Base-by-base conservation (phyloP, 2,329 filamentous ascomycete genomes). In the Colletotrichum shisoi region DNA sequence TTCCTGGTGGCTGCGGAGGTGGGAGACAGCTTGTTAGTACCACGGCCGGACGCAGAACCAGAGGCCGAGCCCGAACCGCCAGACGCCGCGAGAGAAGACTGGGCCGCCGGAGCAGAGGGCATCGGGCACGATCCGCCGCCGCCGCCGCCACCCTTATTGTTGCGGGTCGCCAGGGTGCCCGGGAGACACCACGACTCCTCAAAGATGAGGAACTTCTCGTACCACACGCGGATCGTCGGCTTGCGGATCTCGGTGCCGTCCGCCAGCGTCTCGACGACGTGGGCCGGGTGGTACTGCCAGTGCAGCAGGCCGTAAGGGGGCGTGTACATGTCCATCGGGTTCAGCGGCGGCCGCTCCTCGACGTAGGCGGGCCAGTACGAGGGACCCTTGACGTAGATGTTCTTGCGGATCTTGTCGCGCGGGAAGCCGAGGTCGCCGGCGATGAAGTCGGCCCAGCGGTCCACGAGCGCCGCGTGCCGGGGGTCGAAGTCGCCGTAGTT, bases 261-360 rank as follows among this genome's bases (percentile, higher is more conserved):
- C 8, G 37, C n/a, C 13, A 48, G 15, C 7, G 45, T 39, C 24
- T 44, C 17, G 19, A 61, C 46, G 6, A 61, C 45, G 46, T 61
- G 57, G 6, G 59, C 31, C 34, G 59, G 59, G 40, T 62, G 59
- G 15, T 62, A 62, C n/a, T 62, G 59, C 59, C 59, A 62, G 5
- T 37, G 21, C n/a, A 62, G n/a, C 31, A 62, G 49, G 51, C 49
- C 49, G 19, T 40, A 44, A 1, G 59, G 59, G 5, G 59, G 59
- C 12, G 12, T 11, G 27, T 62, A 57, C 37, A n/a, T 37, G 3
- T 21, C 13, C 59, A 62, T 62, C 7, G 49, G 59, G 1, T 19
- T 15, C 17, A 21, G 12, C n/a, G 31, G 49, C 4, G 11, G 6
- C 7, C 15, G 11, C n/a, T 34, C 42, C 5, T 24, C n/a, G 7